Conservation (phyloP, 179 eudicot species). For the Spinacia oleracea region DNA sequence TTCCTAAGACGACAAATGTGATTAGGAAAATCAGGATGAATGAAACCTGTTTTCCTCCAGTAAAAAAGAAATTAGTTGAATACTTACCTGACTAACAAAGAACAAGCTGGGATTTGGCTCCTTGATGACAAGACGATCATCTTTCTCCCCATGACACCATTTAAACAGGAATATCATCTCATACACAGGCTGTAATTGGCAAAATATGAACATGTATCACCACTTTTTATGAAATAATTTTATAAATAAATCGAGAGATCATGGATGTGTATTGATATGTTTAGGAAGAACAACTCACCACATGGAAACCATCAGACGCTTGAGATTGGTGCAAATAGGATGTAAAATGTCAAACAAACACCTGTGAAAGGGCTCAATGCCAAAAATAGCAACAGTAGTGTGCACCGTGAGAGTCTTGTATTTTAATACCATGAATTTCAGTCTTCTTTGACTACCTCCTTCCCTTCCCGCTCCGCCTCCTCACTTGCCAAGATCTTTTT, state of each 20-base stretch:
- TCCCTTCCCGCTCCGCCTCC: too few relatives aligned
- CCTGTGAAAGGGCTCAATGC: too few relatives aligned
- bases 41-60: not conserved
- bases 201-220: conserved; percentile 22
- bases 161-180: conserved; percentile 93
- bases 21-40: too few relatives aligned
- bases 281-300: conserved; percentile 45
- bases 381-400: too few relatives aligned
- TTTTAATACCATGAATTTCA: too few relatives aligned
- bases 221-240: not conserved
- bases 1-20: too few relatives aligned
- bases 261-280: not conserved
- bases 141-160: conserved; percentile 96
- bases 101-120: conserved; percentile 94
- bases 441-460: too few relatives aligned
- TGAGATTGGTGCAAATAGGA: too few relatives aligned
- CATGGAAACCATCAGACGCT: too few relatives aligned
- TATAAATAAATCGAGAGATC: conserved; percentile 10
- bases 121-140: conserved; percentile 72
- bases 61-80: not conserved
- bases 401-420: too few relatives aligned
- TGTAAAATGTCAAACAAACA: too few relatives aligned
- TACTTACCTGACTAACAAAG: conserved; percentile 89
- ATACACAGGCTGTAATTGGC: conserved; percentile 66
- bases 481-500: too few relatives aligned